Conservation (phyloP, 495 filamentous ascomycete species). For the Tuber microsphaerosporum region DNA sequence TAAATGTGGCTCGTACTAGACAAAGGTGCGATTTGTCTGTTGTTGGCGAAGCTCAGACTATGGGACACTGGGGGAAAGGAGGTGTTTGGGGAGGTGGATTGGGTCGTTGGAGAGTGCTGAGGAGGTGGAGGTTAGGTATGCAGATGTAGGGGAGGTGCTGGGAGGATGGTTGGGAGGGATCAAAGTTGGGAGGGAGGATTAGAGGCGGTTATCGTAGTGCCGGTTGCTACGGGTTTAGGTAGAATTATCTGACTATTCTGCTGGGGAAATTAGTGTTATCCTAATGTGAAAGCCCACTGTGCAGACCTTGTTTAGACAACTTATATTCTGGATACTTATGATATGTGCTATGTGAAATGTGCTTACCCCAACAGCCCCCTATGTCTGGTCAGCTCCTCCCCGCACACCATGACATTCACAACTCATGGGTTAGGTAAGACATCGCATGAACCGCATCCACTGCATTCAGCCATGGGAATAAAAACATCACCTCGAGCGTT, state of each 20-base stretch:
- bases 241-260: background rate
- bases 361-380: background rate
- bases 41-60: slow-evolving; percentile 85
- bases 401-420: too few species aligned
- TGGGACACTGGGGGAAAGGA: slow-evolving; percentile 18
- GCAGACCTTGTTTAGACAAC: background rate
- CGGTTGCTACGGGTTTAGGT: background rate
- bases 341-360: background rate
- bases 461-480: too few species aligned
- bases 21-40: slow-evolving; percentile 83
- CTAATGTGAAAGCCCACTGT: too few species aligned
- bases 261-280: background rate
- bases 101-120: slow-evolving; percentile 23
- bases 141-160: slow-evolving; percentile 35
- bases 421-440: too few species aligned
- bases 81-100: slow-evolving; percentile 36
- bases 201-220: background rate
- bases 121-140: slow-evolving; percentile 35
- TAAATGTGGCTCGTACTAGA: slow-evolving; percentile 96
- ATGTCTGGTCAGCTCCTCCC: background rate
- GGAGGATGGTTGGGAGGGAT: slow-evolving; percentile 22
- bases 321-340: background rate
- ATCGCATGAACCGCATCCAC: too few species aligned
- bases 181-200: background rate
- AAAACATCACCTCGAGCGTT: background rate